Percentiles rank a stretch among this genome's conserved stretches.
phyloP scores from a whole-genome alignment of 2,329 filamentous ascomycete species.

The Stemphylium beticola region DNA sequence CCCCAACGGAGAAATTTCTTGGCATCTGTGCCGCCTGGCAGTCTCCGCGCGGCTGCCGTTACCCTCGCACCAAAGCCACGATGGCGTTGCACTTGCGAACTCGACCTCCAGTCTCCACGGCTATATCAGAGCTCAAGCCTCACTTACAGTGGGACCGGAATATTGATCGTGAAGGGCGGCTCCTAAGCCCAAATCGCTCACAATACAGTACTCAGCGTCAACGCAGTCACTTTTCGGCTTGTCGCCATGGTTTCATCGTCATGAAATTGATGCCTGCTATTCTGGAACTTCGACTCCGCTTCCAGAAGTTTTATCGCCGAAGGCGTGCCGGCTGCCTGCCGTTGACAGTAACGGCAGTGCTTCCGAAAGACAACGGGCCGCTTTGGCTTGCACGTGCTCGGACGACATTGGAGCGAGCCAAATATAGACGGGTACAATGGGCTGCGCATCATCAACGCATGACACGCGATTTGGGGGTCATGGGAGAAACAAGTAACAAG shows the following conservation, averaged over 20 bases:
- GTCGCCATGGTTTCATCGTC: constrained; percentile 1
- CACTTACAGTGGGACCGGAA: constrained; percentile 7
- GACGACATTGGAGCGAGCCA: constrained; percentile 20
- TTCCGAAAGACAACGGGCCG: constrained; percentile 21
- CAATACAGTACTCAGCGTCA: constrained; percentile 8
- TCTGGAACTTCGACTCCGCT: constrained; percentile 19
- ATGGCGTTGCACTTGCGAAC: constrained; percentile 1
- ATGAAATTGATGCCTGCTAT: constrained; percentile 4
- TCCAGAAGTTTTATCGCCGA: constrained; percentile 23
- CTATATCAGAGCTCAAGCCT: constrained; percentile 1
- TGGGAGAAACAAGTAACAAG: constrained; percentile 10
- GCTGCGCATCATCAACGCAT: constrained; percentile 20
- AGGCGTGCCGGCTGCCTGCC: constrained; percentile 19
- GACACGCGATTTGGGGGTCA: constrained; percentile 22
- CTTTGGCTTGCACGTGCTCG: constrained; percentile 28
- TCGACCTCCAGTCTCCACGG: constrained; percentile 2
- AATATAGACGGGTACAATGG: constrained; percentile 18
- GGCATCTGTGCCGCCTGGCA: constrained; percentile 3
- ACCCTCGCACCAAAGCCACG: neutral
- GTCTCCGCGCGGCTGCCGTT: constrained; percentile 1
- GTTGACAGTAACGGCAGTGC: constrained; percentile 24
- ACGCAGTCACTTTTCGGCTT: constrained; percentile 12
- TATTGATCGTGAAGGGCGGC: constrained; percentile 1
- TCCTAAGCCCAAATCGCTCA: neutral
- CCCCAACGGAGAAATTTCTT: neutral